Evolutionary conservation across 345 rosid species (phyloP).

Genomic region (Isatis tinctoria): DNA sequence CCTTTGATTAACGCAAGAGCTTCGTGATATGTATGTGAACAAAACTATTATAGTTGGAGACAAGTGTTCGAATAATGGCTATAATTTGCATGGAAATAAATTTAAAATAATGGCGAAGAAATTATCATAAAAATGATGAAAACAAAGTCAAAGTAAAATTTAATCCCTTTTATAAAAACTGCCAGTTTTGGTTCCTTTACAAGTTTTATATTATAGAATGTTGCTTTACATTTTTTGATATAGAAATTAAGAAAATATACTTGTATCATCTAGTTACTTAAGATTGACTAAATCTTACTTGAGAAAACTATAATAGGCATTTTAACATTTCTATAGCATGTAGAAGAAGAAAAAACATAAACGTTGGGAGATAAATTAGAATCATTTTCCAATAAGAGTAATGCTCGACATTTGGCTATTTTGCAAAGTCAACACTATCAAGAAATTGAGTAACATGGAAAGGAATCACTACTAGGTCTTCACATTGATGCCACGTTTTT

Average conservation of each 20-base stretch:
- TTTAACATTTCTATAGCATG: no score
- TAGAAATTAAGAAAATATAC: not conserved
- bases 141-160: not conserved
- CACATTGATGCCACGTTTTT: conserved; percentile 7
- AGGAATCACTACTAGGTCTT: not conserved
- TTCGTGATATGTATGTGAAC: not conserved
- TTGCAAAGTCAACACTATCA: not conserved
- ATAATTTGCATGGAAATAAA: not conserved
- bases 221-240: not conserved
- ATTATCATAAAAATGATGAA: not conserved
- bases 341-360: no score
- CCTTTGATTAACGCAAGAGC: not conserved
- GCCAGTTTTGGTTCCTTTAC: not conserved
- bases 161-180: not conserved
- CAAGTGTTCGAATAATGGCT: not conserved
- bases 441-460: not conserved
- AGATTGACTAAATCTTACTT: not conserved
- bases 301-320: not conserved
- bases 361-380: not conserved
- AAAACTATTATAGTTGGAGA: not conserved
- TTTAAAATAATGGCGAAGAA: not conserved
- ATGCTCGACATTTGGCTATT: conserved; percentile 11
- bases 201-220: not conserved
- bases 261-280: not conserved
- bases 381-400: conserved; percentile 3